phyloP scores from a whole-genome alignment of 140 eudicot genomes.

The Cichorium intybus region DNA sequence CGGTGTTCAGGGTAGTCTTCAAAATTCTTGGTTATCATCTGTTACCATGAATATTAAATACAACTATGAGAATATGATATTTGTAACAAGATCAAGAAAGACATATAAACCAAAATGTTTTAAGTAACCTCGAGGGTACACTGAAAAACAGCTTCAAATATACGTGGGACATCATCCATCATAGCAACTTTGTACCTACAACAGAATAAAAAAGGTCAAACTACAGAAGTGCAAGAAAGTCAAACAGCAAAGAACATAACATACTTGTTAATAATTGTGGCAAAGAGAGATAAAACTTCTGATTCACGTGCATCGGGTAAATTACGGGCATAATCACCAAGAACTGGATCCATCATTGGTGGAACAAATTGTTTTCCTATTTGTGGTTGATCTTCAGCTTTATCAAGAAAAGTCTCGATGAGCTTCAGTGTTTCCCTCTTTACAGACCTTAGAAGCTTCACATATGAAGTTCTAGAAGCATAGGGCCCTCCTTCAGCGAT shows the following conservation, averaged over 20 bases:
- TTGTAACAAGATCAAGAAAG: neutral
- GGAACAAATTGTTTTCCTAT: slow-evolving; percentile 97
- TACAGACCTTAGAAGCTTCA: slow-evolving; percentile 93
- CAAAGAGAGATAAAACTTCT: slow-evolving; percentile 93
- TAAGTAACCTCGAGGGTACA: slow-evolving; percentile 97
- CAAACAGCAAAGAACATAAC: slow-evolving; percentile 1
- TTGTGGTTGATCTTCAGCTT: slow-evolving; percentile 96
- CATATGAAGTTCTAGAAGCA: slow-evolving; percentile 78
- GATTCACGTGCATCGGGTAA: slow-evolving; percentile 99
- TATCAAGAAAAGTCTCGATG: slow-evolving; percentile 93
- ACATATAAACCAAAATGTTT: slow-evolving; percentile 1
- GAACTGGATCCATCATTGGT: slow-evolving; percentile 99
- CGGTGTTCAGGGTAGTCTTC: slow-evolving; percentile 99
- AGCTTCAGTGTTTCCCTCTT: slow-evolving; percentile 94
- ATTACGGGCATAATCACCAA: slow-evolving; percentile 94
- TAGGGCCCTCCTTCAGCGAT: slow-evolving; percentile 91
- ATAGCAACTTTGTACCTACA: slow-evolving; percentile 84
- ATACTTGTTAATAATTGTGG: slow-evolving; percentile 94
- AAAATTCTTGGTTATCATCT: slow-evolving; percentile 98
- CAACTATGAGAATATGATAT: slow-evolving; percentile 1
- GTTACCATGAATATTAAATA: slow-evolving; percentile 16
- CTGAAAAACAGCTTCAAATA: slow-evolving; percentile 93
- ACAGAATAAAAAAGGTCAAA: neutral
- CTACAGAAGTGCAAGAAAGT: neutral
- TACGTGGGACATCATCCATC: slow-evolving; percentile 96